Conservation (phyloP, 192 early-diverging fungal species). For the Lunasporangiospora selenospora region DNA sequence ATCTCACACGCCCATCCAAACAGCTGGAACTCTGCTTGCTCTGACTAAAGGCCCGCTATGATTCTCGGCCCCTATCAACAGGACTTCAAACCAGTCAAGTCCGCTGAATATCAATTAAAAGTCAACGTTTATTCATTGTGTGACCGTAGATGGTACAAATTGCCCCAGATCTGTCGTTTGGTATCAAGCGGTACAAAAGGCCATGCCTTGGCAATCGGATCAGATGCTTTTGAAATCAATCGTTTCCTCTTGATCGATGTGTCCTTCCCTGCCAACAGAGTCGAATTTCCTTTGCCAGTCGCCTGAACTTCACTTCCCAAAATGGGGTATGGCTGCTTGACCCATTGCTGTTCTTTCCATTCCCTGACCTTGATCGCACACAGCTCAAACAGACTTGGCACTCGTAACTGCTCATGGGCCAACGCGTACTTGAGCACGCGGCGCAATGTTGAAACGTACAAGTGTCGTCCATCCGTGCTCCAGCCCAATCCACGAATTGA, state of each 20-base stretch:
- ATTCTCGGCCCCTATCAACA: too few species aligned
- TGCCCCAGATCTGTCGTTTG: conserved; percentile 37
- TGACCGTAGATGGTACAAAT: conserved; percentile 16
- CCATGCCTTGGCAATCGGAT: conserved; percentile 18
- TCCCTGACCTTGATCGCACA: conserved; percentile 35
- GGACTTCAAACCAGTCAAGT: too few species aligned
- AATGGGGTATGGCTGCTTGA: conserved; percentile 4
- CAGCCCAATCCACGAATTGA: conserved; percentile 56
- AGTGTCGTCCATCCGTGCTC: conserved; percentile 49
- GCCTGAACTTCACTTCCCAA: too few species aligned
- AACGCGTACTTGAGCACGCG: conserved; percentile 55
- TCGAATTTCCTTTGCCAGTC: too few species aligned
- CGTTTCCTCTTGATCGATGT: conserved; percentile 7
- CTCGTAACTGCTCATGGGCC: conserved; percentile 3
- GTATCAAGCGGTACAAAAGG: conserved; percentile 18
- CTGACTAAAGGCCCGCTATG: too few species aligned
- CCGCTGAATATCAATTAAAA: too few species aligned
- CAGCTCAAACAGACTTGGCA: conserved; percentile 35
- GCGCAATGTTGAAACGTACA: conserved; percentile 55
- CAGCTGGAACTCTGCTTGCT: too few species aligned
- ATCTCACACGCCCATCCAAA: too few species aligned
- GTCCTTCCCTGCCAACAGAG: too few species aligned
- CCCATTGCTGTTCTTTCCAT: conserved; percentile 39
- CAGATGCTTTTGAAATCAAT: too few species aligned
- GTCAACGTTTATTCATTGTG: conserved; percentile 18